These are phyloP conservation scores for Rubia yunnanensis DNA, from an alignment of 257 asterid species.

Conservation along the genomic window DNA sequence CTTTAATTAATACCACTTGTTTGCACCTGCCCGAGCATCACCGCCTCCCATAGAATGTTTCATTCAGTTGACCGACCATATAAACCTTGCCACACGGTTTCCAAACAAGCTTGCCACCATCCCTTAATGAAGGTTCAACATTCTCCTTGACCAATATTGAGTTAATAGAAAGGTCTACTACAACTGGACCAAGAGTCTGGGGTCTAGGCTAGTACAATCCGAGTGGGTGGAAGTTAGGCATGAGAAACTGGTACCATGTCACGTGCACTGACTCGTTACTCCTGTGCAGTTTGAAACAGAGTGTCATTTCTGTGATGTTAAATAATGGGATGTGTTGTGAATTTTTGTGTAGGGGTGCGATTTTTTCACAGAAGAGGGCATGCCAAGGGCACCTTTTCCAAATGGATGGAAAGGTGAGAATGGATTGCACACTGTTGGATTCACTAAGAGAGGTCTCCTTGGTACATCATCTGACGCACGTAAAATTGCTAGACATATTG, in stretches of 20 bases:
- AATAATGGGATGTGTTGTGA: too few relatives aligned
- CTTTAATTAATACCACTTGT: too few relatives aligned
- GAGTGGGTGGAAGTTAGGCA: slow-evolving; percentile 6
- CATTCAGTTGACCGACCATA: background rate
- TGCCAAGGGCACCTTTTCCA: slow-evolving; percentile 75
- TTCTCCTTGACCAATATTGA: background rate
- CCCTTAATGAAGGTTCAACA: background rate
- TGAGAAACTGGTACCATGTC: slow-evolving; percentile 6
- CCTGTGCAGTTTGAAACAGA: too few relatives aligned
- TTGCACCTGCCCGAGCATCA: background rate
- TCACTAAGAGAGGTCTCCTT: slow-evolving; percentile 74
- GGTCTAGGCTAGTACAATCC: background rate
- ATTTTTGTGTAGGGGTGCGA: slow-evolving; percentile 44
- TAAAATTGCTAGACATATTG: slow-evolving; percentile 50
- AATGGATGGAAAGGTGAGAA: slow-evolving; percentile 82
- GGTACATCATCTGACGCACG: slow-evolving; percentile 72
- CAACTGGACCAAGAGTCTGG: background rate
- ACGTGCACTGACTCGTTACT: slow-evolving; percentile 13
- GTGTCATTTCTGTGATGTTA: too few relatives aligned
- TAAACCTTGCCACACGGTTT: background rate
- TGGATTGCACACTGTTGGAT: slow-evolving; percentile 80
- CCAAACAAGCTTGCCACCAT: background rate
- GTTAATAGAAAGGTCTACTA: background rate
- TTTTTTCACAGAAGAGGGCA: slow-evolving; percentile 69
- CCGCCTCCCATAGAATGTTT: background rate